Base-by-base conservation (phyloP, 345 rosid species). In the Balakata baccata region DNA sequence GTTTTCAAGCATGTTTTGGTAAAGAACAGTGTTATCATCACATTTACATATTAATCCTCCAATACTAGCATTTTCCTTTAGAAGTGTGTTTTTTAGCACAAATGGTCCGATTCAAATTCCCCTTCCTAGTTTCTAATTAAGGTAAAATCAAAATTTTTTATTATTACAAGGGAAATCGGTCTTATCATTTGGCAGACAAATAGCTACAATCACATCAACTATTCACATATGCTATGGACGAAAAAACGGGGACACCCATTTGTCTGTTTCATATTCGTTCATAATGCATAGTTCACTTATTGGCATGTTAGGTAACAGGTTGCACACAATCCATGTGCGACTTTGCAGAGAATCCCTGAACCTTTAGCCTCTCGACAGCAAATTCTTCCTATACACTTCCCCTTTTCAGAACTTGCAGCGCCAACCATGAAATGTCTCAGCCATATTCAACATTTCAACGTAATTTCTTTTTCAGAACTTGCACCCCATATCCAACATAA, bases 311-410 rank as follows among this genome's bases (percentile, higher is more conserved):
- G 13, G 59, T 50, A 25, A 29, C 2, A 29, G 34, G 34, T 16
- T 67, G 59, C 22, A 53, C 45, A 17, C 57, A 11, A 0, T 50
- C 45, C 58, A 49, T 52, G 60, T 68, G 59, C 52, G 25, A 11
- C 6, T 14, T 67, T 67, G 10, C 71, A 67, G 71, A 67, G 29
- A 11, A 41, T 29, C 34, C 34, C 2, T 38, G 17, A 11, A 29
- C 72, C 72, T 38, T 69, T 53, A 7, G 41, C 17, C 59, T 69
- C n/a, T 8, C 71, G 14, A 45, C 72, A 37, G 20, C 61, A 37
- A 37, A 12, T 66, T 46, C 34, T 25, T n/a, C 34, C 18, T 17
- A 29, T 6, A 49, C 17, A 23, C 57, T 25, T 50, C 22, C 49
- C 37, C 18, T 22, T 43, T 45, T 14, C 70, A 66, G 8, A 17